Conservation (phyloP, 805 yeast species). For the Nakazawaea pomicola region DNA sequence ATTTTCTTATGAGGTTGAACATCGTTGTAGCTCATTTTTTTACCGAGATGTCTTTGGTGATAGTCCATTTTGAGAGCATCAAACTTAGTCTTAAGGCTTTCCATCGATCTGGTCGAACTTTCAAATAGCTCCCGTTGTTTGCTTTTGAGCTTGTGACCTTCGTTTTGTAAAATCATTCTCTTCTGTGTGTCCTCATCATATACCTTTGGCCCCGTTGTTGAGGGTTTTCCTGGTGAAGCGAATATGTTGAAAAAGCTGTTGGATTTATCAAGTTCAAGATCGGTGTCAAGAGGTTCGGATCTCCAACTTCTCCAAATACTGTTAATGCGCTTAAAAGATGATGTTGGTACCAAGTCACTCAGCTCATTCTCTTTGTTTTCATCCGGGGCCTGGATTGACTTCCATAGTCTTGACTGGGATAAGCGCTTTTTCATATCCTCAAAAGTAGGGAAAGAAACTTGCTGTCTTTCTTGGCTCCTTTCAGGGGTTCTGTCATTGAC, state of each 20-base stretch:
- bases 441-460: too few relatives aligned
- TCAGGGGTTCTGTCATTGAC: too few relatives aligned
- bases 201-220: not conserved
- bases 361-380: constrained; percentile 5
- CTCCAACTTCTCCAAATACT: constrained; percentile 6
- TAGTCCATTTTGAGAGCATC: constrained; percentile 4
- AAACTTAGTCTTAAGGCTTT: constrained; percentile 1
- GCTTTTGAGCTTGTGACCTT: not conserved
- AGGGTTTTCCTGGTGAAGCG: too few relatives aligned
- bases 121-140: not conserved
- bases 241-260: too few relatives aligned
- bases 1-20: not conserved
- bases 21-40: too few relatives aligned
- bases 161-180: too few relatives aligned
- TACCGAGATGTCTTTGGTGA: constrained; percentile 1
- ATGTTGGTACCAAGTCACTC: not conserved
- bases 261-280: too few relatives aligned
- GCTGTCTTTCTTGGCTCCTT: too few relatives aligned
- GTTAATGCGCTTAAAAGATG: not conserved
- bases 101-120: constrained; percentile 6
- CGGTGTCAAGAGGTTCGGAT: too few relatives aligned
- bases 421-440: not conserved
- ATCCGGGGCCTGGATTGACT: not conserved
- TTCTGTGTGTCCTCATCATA: not conserved
- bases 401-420: not conserved